Conservation (phyloP, 2,329 filamentous ascomycete genomes). For the Penicillium sp. region DNA sequence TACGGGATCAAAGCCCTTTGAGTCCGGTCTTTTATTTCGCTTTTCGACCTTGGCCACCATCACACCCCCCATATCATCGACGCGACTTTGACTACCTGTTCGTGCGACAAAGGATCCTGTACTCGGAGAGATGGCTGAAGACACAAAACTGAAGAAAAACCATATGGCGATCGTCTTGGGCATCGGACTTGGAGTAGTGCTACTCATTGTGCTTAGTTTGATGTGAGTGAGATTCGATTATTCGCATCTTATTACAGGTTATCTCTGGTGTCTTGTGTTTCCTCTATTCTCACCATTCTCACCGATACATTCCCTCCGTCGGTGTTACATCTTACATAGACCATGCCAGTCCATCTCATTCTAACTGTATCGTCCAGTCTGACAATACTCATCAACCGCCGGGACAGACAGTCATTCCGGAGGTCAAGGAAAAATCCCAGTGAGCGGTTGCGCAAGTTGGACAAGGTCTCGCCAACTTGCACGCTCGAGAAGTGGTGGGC, state of each 20-base stretch:
- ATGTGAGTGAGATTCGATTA: constrained; percentile 25
- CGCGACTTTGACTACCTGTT: neutral
- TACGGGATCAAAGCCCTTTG: neutral
- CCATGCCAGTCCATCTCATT: neutral
- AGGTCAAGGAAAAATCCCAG: constrained; percentile 24
- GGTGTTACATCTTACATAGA: constrained; percentile 10
- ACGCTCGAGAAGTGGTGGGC: constrained; percentile 42
- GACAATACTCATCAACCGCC: constrained; percentile 37
- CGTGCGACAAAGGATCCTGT: neutral
- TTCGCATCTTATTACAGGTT: neutral
- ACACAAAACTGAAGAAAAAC: constrained; percentile 22
- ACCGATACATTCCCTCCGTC: constrained; percentile 4
- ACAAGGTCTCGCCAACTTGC: constrained; percentile 38
- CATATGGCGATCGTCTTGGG: constrained; percentile 37
- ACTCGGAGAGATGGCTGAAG: constrained; percentile 18
- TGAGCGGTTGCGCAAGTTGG: constrained; percentile 37
- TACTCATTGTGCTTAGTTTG: constrained; percentile 34
- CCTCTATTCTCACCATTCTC: neutral
- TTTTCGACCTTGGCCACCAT: neutral
- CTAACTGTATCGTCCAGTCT: constrained; percentile 23
- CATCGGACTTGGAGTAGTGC: constrained; percentile 33
- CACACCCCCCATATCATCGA: neutral
- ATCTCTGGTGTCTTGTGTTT: neutral
- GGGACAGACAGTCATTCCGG: constrained; percentile 24
- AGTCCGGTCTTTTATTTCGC: neutral